A percentile compares a stretch with the other conserved stretches of the same genome.
Evolutionary conservation across 805 yeast genomes (phyloP).

Genomic region (Zygosaccharomyces rouxii): DNA sequence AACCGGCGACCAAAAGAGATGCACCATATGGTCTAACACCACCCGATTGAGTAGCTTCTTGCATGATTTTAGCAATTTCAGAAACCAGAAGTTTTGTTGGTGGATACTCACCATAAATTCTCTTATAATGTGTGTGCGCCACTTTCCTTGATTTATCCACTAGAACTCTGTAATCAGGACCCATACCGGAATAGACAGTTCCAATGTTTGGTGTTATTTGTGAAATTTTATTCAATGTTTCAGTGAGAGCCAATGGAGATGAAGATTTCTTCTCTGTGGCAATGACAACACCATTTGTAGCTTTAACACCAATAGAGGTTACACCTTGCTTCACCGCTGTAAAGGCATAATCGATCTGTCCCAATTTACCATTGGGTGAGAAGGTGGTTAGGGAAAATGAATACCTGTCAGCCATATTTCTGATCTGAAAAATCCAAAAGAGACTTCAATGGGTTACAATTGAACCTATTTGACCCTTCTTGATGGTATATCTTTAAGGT

Average conservation of each 20-base stretch:
- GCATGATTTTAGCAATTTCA: conserved; percentile 94
- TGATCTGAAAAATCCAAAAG: background rate
- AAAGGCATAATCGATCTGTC: conserved; percentile 95
- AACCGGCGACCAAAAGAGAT: conserved; percentile 87
- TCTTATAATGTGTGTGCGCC: conserved; percentile 88
- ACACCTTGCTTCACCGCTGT: conserved; percentile 98
- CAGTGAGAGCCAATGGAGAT: conserved; percentile 71
- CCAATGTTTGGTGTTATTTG: conserved; percentile 92
- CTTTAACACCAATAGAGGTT: conserved; percentile 89
- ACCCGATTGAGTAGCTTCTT: conserved; percentile 97
- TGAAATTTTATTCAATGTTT: conserved; percentile 72
- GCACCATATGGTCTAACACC: conserved; percentile 99
- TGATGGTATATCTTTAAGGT: background rate
- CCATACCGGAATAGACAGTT: conserved; percentile 97
- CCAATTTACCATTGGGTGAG: conserved; percentile 97
- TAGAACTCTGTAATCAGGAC: conserved; percentile 94
- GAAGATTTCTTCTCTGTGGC: conserved; percentile 93
- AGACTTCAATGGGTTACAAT: background rate
- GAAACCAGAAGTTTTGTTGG: conserved; percentile 92
- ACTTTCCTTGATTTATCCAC: conserved; percentile 91
- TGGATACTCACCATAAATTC: conserved; percentile 94
- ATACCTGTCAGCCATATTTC: conserved; percentile 91
- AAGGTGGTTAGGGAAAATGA: conserved; percentile 96
- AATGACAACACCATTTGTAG: conserved; percentile 91
- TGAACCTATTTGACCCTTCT: background rate